phyloP scores from a whole-genome alignment of 2,329 filamentous ascomycete genomes.

The Microcera coccophila region DNA sequence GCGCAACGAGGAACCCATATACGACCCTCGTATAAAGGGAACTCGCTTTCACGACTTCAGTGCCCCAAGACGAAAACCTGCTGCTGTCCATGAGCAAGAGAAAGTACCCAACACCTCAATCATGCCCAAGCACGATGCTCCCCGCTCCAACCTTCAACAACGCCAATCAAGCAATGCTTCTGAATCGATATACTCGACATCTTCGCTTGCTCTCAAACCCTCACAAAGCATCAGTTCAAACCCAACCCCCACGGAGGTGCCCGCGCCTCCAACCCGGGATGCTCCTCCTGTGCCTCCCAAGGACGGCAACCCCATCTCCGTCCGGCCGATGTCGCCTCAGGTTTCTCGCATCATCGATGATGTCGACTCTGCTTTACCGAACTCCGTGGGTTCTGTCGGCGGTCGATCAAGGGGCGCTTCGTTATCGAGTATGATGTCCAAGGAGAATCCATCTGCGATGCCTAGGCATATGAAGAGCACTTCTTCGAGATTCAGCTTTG shows the following conservation, averaged over 20 bases:
- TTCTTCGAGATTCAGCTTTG: slow-evolving; percentile 77
- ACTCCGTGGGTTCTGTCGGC: slow-evolving; percentile 22
- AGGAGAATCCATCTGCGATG: slow-evolving; percentile 46
- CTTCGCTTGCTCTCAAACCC: slow-evolving; percentile 24
- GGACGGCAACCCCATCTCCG: slow-evolving; percentile 26
- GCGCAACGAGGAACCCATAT: slow-evolving; percentile 43
- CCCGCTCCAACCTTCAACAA: slow-evolving; percentile 19
- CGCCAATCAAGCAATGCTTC: slow-evolving; percentile 30
- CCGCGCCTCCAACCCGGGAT: slow-evolving; percentile 9
- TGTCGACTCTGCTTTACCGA: slow-evolving; percentile 16
- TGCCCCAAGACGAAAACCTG: slow-evolving; percentile 48
- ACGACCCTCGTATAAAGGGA: slow-evolving; percentile 62
- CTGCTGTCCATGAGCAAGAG: slow-evolving; percentile 15
- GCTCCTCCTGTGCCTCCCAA: slow-evolving; percentile 40
- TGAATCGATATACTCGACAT: slow-evolving; percentile 26
- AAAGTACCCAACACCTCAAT: slow-evolving; percentile 8
- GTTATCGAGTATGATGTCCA: slow-evolving; percentile 45
- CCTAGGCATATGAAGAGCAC: slow-evolving; percentile 70
- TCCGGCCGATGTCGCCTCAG: slow-evolving; percentile 22
- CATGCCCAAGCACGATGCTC: slow-evolving; percentile 7
- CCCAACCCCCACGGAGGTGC: slow-evolving; percentile 11
- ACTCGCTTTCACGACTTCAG: slow-evolving; percentile 65
- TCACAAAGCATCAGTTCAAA: slow-evolving; percentile 27
- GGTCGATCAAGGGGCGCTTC: slow-evolving; percentile 52
- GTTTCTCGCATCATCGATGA: slow-evolving; percentile 22